Conservation (phyloP, 148 eudicot species). For the Vaccinium darrowii region DNA sequence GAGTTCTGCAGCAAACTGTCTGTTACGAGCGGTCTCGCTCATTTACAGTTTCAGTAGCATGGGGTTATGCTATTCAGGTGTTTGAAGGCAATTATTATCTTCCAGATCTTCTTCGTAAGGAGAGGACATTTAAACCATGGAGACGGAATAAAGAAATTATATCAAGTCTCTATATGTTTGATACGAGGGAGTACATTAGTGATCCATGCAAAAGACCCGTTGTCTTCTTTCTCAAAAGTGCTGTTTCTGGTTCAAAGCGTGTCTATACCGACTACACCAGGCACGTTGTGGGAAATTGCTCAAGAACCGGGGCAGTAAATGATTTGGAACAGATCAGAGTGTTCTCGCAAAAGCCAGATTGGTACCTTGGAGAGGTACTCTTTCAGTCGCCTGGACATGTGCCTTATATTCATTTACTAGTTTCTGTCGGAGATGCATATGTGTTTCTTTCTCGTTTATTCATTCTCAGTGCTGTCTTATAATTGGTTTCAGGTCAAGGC, state of each 20-base stretch:
- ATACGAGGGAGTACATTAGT: constrained; percentile 47
- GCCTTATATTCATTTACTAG: background rate
- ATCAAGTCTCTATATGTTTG: constrained; percentile 40
- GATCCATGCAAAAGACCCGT: constrained; percentile 64
- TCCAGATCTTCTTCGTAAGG: constrained; percentile 52
- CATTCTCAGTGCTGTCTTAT: background rate
- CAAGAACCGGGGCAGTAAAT: constrained; percentile 22
- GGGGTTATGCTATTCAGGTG: constrained; percentile 78
- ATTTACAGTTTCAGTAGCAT: constrained; percentile 44
- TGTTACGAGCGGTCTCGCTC: constrained; percentile 39
- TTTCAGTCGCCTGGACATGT: background rate
- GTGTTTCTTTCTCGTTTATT: constrained; percentile 2
- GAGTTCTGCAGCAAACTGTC: constrained; percentile 45
- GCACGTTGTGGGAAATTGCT: constrained; percentile 37
- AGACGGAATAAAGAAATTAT: constrained; percentile 42
- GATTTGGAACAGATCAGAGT: constrained; percentile 46
- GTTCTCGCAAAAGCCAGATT: constrained; percentile 40
- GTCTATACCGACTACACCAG: constrained; percentile 50
- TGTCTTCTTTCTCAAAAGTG: constrained; percentile 56
- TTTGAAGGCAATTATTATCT: constrained; percentile 63
- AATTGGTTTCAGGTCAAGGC: constrained; percentile 36
- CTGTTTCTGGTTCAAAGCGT: constrained; percentile 33
- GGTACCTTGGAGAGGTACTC: constrained; percentile 46
- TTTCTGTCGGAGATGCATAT: background rate
- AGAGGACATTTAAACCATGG: constrained; percentile 72